Conservation (phyloP, 306 rosid species). For the Phaseolus lunatus region DNA sequence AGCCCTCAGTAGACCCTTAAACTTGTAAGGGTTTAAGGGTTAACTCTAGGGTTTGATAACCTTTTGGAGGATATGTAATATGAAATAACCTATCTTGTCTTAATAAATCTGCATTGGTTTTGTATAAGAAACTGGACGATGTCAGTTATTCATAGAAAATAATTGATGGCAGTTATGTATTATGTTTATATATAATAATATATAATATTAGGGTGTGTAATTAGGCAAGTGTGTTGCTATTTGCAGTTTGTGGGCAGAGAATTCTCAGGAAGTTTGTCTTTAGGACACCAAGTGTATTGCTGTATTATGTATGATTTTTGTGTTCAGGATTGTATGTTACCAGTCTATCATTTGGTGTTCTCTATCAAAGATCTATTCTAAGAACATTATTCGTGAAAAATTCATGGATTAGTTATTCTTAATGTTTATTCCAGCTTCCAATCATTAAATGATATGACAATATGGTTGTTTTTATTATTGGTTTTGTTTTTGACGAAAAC, state of each 20-base stretch:
- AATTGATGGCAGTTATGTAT: neutral
- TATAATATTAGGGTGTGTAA: too few relatives aligned
- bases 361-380: slow-evolving; percentile 3
- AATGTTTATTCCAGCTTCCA: neutral
- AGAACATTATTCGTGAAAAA: neutral
- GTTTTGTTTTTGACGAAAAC: neutral
- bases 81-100: neutral
- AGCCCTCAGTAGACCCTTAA: too few relatives aligned
- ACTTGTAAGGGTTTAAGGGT: too few relatives aligned
- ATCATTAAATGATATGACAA: neutral
- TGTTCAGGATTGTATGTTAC: neutral
- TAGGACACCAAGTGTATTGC: neutral
- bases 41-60: too few relatives aligned
- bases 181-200: neutral
- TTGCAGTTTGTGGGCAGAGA: neutral
- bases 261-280: neutral
- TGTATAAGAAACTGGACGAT: neutral
- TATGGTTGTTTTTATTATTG: neutral
- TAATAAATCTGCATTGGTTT: neutral
- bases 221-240: too few relatives aligned
- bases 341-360: neutral
- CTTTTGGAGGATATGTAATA: neutral
- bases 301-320: neutral
- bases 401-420: slow-evolving; percentile 16
- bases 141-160: neutral